Evolutionary conservation across 2,329 filamentous ascomycete genomes (phyloP).

Genomic region (Trichoderma aggressivum): DNA sequence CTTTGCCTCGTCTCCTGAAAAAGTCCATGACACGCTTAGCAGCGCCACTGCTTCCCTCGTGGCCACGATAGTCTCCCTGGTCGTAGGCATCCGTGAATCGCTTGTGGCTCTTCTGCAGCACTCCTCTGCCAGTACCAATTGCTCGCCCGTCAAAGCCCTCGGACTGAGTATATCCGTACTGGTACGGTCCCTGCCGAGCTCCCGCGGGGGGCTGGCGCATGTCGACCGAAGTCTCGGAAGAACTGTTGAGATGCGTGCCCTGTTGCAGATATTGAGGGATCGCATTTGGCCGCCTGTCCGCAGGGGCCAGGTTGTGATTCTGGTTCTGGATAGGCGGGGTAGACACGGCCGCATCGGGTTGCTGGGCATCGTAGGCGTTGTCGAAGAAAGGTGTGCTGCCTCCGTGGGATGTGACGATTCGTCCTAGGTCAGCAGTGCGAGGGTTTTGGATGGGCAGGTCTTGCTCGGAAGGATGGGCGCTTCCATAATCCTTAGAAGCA

Average conservation of each 20-base stretch:
- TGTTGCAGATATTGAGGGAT: conserved; percentile 46
- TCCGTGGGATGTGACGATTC: conserved; percentile 36
- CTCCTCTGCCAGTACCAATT: conserved; percentile 45
- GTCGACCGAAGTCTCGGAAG: conserved; percentile 54
- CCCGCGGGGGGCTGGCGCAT: conserved; percentile 41
- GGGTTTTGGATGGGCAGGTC: conserved; percentile 51
- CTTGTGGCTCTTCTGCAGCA: conserved; percentile 81
- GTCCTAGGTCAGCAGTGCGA: conserved; percentile 27
- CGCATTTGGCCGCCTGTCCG: conserved; percentile 41
- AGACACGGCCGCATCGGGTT: conserved; percentile 31
- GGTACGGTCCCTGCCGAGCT: conserved; percentile 42
- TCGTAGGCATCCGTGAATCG: conserved; percentile 89
- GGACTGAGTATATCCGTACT: conserved; percentile 40
- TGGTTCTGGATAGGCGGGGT: conserved; percentile 36
- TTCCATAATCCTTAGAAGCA: conserved; percentile 48
- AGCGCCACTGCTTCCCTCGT: conserved; percentile 80
- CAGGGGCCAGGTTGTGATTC: conserved; percentile 40
- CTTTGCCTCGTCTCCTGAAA: conserved; percentile 83
- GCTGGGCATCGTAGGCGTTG: conserved; percentile 37
- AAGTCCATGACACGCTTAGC: conserved; percentile 97
- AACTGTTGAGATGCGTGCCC: conserved; percentile 46
- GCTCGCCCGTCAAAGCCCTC: conserved; percentile 43
- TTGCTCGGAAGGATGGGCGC: conserved; percentile 45
- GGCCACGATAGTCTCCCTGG: conserved; percentile 61
- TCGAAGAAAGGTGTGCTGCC: conserved; percentile 41